Conservation (phyloP, 352 stramenopile genomes). For the Globisporangium carolinianum region DNA sequence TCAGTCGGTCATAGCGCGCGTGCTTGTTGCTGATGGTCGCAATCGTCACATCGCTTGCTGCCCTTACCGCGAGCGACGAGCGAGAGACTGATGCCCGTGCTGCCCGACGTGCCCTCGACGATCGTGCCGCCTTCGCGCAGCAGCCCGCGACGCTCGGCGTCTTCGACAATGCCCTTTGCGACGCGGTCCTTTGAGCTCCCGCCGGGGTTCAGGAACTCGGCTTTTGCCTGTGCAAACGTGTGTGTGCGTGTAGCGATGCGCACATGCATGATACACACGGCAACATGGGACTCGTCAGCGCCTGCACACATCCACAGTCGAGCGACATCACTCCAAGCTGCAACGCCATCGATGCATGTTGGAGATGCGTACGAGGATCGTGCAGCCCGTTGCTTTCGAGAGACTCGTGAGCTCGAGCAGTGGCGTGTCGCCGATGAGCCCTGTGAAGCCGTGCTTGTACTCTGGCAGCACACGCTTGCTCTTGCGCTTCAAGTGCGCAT, state of each 20-base stretch:
- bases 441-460: constrained; percentile 62
- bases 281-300: too few species aligned
- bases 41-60: background rate
- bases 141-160: constrained; percentile 85
- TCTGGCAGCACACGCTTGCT: constrained; percentile 1
- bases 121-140: constrained; percentile 91
- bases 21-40: background rate
- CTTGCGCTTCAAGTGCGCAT: constrained; percentile 18
- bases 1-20: background rate
- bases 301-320: background rate
- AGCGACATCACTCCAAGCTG: background rate
- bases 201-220: constrained; percentile 96
- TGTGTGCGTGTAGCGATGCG: too few species aligned
- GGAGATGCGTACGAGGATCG: constrained; percentile 55
- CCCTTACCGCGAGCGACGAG: constrained; percentile 79
- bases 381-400: constrained; percentile 88
- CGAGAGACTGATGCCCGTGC: constrained; percentile 96
- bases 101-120: constrained; percentile 96
- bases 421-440: constrained; percentile 91
- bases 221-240: constrained; percentile 66
- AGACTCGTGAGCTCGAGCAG: constrained; percentile 87
- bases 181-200: constrained; percentile 97
- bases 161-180: constrained; percentile 92
- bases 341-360: background rate
- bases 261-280: too few species aligned